Evolutionary conservation across 768 basidiomycete species (phyloP).

Genomic region (Trichaptum fuscoviolaceum): DNA sequence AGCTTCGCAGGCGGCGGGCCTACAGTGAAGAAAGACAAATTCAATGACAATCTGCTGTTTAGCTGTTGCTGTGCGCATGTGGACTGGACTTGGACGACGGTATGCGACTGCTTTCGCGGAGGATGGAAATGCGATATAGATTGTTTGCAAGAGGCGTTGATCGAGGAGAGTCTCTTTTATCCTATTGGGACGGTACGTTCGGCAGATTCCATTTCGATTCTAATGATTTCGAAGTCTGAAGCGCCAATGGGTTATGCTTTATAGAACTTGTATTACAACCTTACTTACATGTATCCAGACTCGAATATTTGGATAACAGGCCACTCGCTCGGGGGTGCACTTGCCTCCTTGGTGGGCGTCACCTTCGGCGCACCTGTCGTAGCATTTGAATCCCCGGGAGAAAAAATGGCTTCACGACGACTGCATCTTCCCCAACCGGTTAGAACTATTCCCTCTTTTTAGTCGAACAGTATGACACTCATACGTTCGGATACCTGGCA

Average conservation of each 20-base stretch:
- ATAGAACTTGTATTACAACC: conserved; percentile 91
- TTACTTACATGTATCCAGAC: conserved; percentile 87
- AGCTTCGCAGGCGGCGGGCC: conserved; percentile 70
- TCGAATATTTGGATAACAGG: conserved; percentile 86
- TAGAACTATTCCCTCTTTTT: conserved; percentile 19
- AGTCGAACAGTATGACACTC: background rate
- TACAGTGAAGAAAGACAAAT: conserved; percentile 86
- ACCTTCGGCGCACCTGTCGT: conserved; percentile 90
- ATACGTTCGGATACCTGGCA: conserved; percentile 19
- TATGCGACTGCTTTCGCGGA: conserved; percentile 82
- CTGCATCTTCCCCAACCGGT: conserved; percentile 87
- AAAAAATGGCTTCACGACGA: conserved; percentile 69
- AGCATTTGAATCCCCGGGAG: conserved; percentile 86
- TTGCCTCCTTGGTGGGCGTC: conserved; percentile 77
- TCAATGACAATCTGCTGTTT: conserved; percentile 91
- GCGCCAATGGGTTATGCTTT: background rate
- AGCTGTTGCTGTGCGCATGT: conserved; percentile 92
- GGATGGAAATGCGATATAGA: conserved; percentile 77
- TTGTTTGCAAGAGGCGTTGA: conserved; percentile 72
- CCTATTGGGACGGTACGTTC: conserved; percentile 79
- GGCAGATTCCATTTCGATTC: too few species aligned
- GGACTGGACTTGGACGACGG: conserved; percentile 91
- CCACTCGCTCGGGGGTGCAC: conserved; percentile 65
- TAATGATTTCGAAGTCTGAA: too few species aligned
- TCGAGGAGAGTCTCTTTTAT: conserved; percentile 83